Conservation (phyloP, 139 green algal genomes). For the Chlorella sp. region DNA sequence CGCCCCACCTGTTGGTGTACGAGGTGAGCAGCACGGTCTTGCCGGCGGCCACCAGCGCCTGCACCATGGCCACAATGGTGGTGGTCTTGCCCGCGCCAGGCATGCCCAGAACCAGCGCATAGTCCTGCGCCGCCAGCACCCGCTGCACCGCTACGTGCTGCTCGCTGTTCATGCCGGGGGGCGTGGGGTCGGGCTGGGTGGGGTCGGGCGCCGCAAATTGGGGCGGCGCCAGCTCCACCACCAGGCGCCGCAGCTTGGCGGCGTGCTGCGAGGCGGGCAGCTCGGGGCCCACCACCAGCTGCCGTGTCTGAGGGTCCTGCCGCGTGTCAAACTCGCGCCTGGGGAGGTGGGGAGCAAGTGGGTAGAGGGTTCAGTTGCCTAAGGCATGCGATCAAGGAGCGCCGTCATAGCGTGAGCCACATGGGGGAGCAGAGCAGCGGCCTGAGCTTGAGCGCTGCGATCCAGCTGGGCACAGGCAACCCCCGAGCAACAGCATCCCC, state of each 20-base stretch:
- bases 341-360: not conserved
- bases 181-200: not conserved
- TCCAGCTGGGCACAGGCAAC: not conserved
- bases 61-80: slow-evolving; percentile 64
- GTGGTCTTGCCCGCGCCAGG: slow-evolving; percentile 85
- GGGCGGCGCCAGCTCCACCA: slow-evolving; percentile 67
- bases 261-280: slow-evolving; percentile 3
- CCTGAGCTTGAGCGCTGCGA: not conserved
- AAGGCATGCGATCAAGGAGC: not conserved
- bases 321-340: slow-evolving; percentile 16
- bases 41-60: slow-evolving; percentile 61
- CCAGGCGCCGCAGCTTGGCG: slow-evolving; percentile 51
- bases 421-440: not conserved
- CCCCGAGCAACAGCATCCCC: not conserved
- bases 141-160: slow-evolving; percentile 70
- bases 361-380: not conserved
- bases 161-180: slow-evolving; percentile 66
- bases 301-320: not conserved
- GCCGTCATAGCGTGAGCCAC: not conserved
- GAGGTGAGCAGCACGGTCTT: slow-evolving; percentile 84
- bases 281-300: not conserved
- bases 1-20: slow-evolving; percentile 90
- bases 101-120: slow-evolving; percentile 89
- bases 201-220: not conserved
- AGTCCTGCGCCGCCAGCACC: slow-evolving; percentile 72